Base-by-base conservation (phyloP, 163 green algal species). In the Volvox carteri region DNA sequence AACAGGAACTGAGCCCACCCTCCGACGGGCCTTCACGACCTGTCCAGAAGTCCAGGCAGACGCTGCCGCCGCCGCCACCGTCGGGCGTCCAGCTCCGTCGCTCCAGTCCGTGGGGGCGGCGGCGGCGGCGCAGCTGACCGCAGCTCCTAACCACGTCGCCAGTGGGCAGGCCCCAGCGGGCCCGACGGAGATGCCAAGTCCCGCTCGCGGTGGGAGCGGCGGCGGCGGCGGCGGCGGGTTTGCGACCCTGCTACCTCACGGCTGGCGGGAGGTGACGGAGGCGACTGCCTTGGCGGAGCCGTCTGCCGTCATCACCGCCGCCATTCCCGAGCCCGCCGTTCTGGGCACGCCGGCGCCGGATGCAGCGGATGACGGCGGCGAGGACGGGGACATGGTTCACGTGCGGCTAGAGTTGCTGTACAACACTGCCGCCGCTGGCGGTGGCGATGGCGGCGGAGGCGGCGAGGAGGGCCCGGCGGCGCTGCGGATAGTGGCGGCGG, bases 361-460 rank as follows among this genome's bases (percentile, higher is more conserved):
- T 30, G 75, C 9, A 19, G 11, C 30, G 7, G 44, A 37, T 18
- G n/a, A 11, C 75, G 48, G 33, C 48, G 25, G 33, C 16, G n/a
- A 19, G 4, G 75, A 46, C 25, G 73, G 9, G 16, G 41, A 4
- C 44, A 65, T 3, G 9, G 2, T 23, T 25, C 18, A 65, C 28
- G n/a, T 81, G 25, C 73, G 46, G 7, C 73, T 81, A 44, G 73
- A 65, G 44, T n/a, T 81, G 39, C 3, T 78, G 37, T 78, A 56
- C 70, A 39, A 78, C 25, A 21, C 42, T 4, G 30, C 35, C 67
- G 37, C 67, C 62, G 67, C 14, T 37, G 67, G 35, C 67, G 3
- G 2, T 25, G 35, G 33, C 67, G 37, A 39, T 41, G 70, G 12
- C 8, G 12, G 37, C 37, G 68, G 35, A 12, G 72, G 41, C 21